Percentiles rank a stretch among this genome's conserved stretches.
phyloP scores from a whole-genome alignment of 192 early-diverging fungal species.

The Geosiphon pyriformis region DNA sequence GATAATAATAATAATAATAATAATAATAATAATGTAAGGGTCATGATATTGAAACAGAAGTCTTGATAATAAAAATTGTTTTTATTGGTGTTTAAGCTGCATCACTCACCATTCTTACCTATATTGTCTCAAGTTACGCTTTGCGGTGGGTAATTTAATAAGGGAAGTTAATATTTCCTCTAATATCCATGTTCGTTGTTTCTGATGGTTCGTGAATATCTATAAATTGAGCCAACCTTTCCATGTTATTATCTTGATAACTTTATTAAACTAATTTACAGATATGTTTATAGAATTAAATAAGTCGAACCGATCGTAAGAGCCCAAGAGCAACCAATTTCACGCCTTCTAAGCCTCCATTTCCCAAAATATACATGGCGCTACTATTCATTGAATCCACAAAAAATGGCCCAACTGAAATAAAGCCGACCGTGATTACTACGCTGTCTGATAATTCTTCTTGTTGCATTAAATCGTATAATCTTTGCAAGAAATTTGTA shows the following conservation, averaged over 20 bases:
- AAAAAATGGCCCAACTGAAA: conserved; percentile 46
- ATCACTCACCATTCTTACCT: conserved; percentile 10
- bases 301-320: conserved; percentile 27
- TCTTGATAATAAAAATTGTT: not conserved
- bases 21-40: not conserved
- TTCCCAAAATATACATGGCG: conserved; percentile 24
- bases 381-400: conserved; percentile 31
- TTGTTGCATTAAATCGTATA: conserved; percentile 24
- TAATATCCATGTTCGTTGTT: conserved; percentile 73
- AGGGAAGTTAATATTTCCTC: conserved; percentile 80
- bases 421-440: conserved; percentile 44
- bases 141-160: conserved; percentile 52
- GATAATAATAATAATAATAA: too few relatives aligned
- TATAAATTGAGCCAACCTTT: not conserved
- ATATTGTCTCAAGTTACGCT: conserved; percentile 23
- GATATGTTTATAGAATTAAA: not conserved
- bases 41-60: not conserved
- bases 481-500: conserved; percentile 19
- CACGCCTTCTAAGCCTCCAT: conserved; percentile 28
- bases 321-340: conserved; percentile 29
- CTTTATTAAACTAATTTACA: not conserved
- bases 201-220: conserved; percentile 47
- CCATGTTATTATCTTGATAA: not conserved
- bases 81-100: not conserved
- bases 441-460: conserved; percentile 43